Evolutionary conservation across 2,329 filamentous ascomycete genomes (phyloP), one percentile per base, ranked within the genome.

Genomic region (Cordyceps cateniannulata): DNA sequence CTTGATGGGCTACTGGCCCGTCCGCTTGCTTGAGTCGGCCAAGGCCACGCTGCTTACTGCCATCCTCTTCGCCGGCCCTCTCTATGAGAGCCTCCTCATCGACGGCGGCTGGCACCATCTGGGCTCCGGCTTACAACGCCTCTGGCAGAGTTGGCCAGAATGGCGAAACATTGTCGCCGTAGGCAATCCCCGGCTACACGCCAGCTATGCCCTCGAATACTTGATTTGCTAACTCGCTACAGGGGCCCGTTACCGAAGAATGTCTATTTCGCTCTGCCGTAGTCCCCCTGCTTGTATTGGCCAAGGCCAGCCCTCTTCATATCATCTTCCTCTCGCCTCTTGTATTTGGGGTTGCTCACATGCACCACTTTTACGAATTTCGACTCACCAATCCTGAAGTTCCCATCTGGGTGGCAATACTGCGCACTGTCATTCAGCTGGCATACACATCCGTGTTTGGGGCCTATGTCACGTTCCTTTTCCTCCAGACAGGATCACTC

Each of bases 301-400:
- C 91, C 22, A 82, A 81, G 49, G 77, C 85, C 55, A 79, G 81
- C 48, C 69, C 79, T 29, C 65, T 69, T 3, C 77, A 77, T 45
- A 91, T 90, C 65, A 84, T 96, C 69, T 91, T 96, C 75, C 77
- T 91, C 12, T 90, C 91, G 1, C 93, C 93, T 7, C 77, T 97
- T 12, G 88, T 96, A 72, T 98, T 98, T 71, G 93, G 93, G 56
- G 85, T 96, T 49, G 93, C 95, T 8, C 95, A 99, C 75, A 75
- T 96, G 52, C 93, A 99, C 75, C 95, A 99, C 76, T 91, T 96
- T 72, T 96, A 96, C 77, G 95, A 98, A 76, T 96, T 96, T 74
- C 84, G 89, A 61, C 79, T 96, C 61, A 90, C 89, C 1, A 85
- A 96, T 67, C 90, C 91, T 9, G 79, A 85, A 64, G 85, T 88